A percentile compares a stretch with the other conserved stretches of the same genome.
phyloP scores from a whole-genome alignment of 371 early-diverging fungal genomes.

The Apophysomyces elegans region DNA sequence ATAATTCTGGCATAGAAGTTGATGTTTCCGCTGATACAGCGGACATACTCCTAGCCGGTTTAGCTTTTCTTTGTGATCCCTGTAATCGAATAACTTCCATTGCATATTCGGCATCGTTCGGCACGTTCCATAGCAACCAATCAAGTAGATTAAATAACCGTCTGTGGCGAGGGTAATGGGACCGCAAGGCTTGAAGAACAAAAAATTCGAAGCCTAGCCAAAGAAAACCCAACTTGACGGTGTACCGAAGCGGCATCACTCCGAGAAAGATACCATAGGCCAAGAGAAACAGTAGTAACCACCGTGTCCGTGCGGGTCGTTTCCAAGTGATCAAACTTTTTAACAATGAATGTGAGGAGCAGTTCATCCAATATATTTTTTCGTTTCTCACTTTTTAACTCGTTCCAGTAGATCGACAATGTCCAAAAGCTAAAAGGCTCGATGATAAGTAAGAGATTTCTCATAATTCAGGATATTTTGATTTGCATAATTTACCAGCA shows the following conservation, averaged over 20 bases:
- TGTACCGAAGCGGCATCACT: constrained; percentile 27
- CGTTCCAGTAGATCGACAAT: constrained; percentile 43
- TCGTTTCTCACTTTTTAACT: constrained; percentile 36
- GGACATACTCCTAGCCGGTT: constrained; percentile 16
- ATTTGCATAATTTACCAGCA: constrained; percentile 25
- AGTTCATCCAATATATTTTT: not conserved
- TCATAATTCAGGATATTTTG: not conserved
- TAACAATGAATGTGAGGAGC: not conserved
- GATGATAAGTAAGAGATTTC: not conserved
- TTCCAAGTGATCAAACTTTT: constrained; percentile 47
- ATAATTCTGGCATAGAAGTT: constrained; percentile 26
- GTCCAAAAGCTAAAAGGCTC: constrained; percentile 29
- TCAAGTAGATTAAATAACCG: constrained; percentile 49
- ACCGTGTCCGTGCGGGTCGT: constrained; percentile 38
- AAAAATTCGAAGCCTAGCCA: constrained; percentile 51
- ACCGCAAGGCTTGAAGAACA: constrained; percentile 43
- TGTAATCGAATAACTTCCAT: constrained; percentile 43
- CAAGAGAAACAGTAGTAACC: constrained; percentile 20
- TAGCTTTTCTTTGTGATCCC: constrained; percentile 7
- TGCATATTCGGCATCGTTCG: constrained; percentile 53
- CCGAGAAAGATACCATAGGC: constrained; percentile 17
- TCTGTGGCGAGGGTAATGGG: constrained; percentile 47
- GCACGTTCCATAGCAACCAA: constrained; percentile 49
- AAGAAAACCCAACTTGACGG: constrained; percentile 28
- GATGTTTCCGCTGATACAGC: constrained; percentile 16